A percentile compares a stretch with the other conserved stretches of the same genome.
These are phyloP conservation scores for Teratosphaeria zuluensis DNA, from an alignment of 2,329 filamentous ascomycete species.

Conservation along the genomic window DNA sequence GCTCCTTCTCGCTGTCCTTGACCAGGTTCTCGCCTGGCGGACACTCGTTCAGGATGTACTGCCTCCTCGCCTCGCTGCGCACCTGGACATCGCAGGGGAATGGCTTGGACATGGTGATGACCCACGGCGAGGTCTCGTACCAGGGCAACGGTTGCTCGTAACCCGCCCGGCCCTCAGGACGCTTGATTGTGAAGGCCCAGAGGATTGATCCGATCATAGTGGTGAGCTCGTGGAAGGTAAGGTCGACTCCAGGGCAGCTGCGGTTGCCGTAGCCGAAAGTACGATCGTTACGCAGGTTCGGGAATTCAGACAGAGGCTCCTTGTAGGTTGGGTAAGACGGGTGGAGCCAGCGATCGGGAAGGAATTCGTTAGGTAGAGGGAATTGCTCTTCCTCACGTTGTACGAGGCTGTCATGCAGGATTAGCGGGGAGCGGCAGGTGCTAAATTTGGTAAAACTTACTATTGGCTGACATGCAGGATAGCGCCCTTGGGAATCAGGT, in stretches of 20 bases:
- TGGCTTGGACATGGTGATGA: slow-evolving; percentile 26
- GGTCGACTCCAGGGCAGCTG: slow-evolving; percentile 25
- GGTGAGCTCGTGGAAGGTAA: slow-evolving; percentile 22
- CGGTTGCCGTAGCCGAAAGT: slow-evolving; percentile 28
- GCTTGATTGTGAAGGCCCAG: slow-evolving; percentile 24
- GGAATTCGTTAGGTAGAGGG: slow-evolving; percentile 23
- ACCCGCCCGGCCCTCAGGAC: slow-evolving; percentile 14
- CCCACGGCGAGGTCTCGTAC: slow-evolving; percentile 25
- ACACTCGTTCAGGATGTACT: slow-evolving; percentile 19
- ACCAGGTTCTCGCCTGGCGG: slow-evolving; percentile 17
- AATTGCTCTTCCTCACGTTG: slow-evolving; percentile 21
- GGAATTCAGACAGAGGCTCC: slow-evolving; percentile 27
- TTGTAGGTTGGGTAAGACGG: slow-evolving; percentile 27
- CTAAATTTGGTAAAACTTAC: slow-evolving; percentile 9
- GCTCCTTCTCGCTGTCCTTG: slow-evolving; percentile 11
- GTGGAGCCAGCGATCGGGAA: slow-evolving; percentile 25
- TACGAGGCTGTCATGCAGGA: slow-evolving; percentile 16
- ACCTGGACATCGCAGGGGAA: slow-evolving; percentile 22
- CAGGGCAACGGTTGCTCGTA: slow-evolving; percentile 19
- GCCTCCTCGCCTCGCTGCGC: slow-evolving; percentile 21
- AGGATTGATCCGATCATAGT: slow-evolving; percentile 22
- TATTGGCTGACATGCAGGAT: slow-evolving; percentile 27
- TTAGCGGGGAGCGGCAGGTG: slow-evolving; percentile 3
- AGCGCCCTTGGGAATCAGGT: slow-evolving; percentile 28
- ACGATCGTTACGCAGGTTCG: slow-evolving; percentile 23